Conservation (phyloP, 129 eudicot genomes). For the Flaveria trinervia region DNA sequence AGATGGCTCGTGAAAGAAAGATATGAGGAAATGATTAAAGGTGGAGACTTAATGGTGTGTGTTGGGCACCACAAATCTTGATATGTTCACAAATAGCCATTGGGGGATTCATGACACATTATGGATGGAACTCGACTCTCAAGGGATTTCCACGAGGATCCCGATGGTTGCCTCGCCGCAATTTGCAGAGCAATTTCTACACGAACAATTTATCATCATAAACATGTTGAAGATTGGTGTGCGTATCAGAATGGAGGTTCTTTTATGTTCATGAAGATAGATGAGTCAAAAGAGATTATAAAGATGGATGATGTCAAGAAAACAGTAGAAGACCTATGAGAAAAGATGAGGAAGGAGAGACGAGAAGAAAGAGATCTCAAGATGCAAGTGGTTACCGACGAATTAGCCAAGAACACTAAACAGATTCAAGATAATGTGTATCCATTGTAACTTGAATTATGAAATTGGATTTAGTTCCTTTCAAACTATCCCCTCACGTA, state of each 20-base stretch:
- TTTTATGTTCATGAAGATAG: slow-evolving; percentile 25
- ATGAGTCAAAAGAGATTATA: slow-evolving; percentile 23
- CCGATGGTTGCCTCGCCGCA: slow-evolving; percentile 69
- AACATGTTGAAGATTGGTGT: slow-evolving; percentile 44
- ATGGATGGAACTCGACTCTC: slow-evolving; percentile 71
- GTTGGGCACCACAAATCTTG: slow-evolving; percentile 73
- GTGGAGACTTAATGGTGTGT: slow-evolving; percentile 43
- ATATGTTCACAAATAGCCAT: slow-evolving; percentile 48
- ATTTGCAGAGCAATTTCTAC: slow-evolving; percentile 51
- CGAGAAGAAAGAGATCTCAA: slow-evolving; percentile 41
- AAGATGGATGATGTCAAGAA: slow-evolving; percentile 39
- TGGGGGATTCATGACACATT: slow-evolving; percentile 68
- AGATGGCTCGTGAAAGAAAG: slow-evolving; percentile 48
- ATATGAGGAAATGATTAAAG: slow-evolving; percentile 51
- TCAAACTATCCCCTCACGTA: too few relatives aligned
- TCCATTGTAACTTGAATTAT: background rate
- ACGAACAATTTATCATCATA: slow-evolving; percentile 42
- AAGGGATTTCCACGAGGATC: slow-evolving; percentile 52
- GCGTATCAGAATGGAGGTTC: slow-evolving; percentile 40
- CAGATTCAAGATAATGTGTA: background rate
- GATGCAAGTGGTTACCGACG: slow-evolving; percentile 30
- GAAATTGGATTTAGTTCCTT: background rate
- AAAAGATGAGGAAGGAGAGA: slow-evolving; percentile 41
- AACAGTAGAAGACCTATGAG: slow-evolving; percentile 41
- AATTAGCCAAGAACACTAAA: background rate